phyloP scores from a whole-genome alignment of 2,329 filamentous ascomycete species.

The Zasmidium angulare region DNA sequence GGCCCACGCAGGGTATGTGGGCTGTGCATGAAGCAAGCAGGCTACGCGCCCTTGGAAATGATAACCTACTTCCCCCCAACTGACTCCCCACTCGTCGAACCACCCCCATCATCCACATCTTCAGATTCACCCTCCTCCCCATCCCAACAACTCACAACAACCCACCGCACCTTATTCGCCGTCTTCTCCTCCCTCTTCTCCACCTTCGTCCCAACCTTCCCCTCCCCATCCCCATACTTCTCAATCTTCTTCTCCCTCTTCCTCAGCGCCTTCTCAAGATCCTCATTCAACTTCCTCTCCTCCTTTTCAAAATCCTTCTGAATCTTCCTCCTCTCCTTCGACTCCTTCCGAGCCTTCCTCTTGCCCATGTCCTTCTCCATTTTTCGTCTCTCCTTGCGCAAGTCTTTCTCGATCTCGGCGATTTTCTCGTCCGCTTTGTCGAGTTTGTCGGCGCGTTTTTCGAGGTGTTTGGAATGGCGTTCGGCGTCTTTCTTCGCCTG shows the following conservation, averaged over 20 bases:
- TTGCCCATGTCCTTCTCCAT: constrained; percentile 3
- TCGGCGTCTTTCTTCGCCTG: constrained; percentile 21
- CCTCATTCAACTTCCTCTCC: constrained; percentile 10
- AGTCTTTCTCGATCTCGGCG: constrained; percentile 19
- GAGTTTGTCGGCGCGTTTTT: constrained; percentile 15
- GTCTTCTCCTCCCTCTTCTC: constrained; percentile 22
- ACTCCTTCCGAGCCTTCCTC: constrained; percentile 1
- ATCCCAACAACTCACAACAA: constrained; percentile 25
- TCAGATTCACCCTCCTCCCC: constrained; percentile 3
- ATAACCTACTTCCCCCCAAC: too few species aligned
- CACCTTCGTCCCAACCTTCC: neutral
- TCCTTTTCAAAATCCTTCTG: constrained; percentile 12
- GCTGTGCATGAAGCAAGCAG: too few species aligned
- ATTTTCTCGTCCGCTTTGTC: constrained; percentile 21
- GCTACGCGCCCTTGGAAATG: too few species aligned
- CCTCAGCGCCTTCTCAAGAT: constrained; percentile 11
- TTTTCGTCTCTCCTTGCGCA: constrained; percentile 11
- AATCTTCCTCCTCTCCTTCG: constrained; percentile 7
- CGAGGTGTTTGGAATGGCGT: constrained; percentile 7
- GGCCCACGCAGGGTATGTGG: too few species aligned
- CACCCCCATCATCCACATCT: neutral
- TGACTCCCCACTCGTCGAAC: too few species aligned
- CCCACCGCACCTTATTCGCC: constrained; percentile 29
- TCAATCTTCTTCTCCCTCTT: constrained; percentile 15
- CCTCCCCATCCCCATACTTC: constrained; percentile 9